Base-by-base conservation (phyloP, 441 rosid genomes). In the Populus hybrid region DNA sequence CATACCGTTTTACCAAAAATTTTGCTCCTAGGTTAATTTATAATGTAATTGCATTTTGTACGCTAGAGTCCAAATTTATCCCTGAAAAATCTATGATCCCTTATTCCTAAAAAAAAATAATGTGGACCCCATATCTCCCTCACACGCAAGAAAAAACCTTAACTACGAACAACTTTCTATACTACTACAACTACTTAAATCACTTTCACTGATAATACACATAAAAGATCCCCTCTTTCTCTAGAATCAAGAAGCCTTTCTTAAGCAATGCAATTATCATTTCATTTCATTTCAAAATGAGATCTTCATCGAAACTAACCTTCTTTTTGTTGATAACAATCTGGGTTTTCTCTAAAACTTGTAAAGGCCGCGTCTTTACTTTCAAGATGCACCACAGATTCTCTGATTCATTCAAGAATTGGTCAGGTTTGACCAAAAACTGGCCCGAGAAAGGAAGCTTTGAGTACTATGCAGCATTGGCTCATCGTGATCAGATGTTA, bases 351-450 rank as follows among this genome's bases (percentile, higher is more conserved):
- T 80, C 79, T 80, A 63, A 21, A 38, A 69, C 63, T 81, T 81
- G 81, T 82, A 61, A 85, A 83, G 91, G 84, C 78, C 88, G 87
- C 77, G 86, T 95, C 90, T 92, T 95, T 87, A 88, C 87, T 80
- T 92, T 93, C 88, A 81, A 91, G 86, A 91, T 91, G 97, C 97
- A 91, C 81, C 94, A 89, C 81, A 89, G 90, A 40, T 92, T 84
- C 92, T 90, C 97, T 63, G 93, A 90, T 12, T 80, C 78, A 5
- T 85, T 90, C 82, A 88, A 89, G 88, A 85, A 85, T 66, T 88
- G 90, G 92, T 86, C 91, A 38, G 64, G 73, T 50, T 77, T 85
- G 54, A 72, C 85, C 10, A 83, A 46, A 8, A 73, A 83, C 64
- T 91, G 91, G 85, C 97, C 98, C 1, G 74, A 71, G 35, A 90